phyloP scores from a whole-genome alignment of 306 rosid genomes.

The Corylus avellana region DNA sequence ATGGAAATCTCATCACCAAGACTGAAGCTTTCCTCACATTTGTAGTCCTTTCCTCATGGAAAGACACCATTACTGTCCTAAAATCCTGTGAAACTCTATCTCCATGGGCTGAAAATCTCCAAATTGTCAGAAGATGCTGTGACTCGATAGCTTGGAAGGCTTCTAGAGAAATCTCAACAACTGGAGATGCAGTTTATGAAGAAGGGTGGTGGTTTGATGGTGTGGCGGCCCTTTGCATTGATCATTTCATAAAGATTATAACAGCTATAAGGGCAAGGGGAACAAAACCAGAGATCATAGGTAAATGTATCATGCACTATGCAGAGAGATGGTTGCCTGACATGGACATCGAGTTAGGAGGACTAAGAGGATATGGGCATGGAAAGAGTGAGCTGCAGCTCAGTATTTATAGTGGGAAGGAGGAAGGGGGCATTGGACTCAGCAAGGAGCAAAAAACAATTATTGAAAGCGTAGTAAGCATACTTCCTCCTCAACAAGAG shows the following conservation, averaged over 20 bases:
- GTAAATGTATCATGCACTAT: slow-evolving; percentile 72
- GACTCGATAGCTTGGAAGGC: slow-evolving; percentile 92
- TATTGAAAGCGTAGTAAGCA: slow-evolving; percentile 74
- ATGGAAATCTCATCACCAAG: slow-evolving; percentile 80
- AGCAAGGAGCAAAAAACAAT: slow-evolving; percentile 70
- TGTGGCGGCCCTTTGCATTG: slow-evolving; percentile 54
- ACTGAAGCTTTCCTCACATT: slow-evolving; percentile 91
- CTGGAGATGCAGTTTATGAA: slow-evolving; percentile 38
- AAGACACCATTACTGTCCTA: slow-evolving; percentile 75
- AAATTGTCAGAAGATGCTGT: slow-evolving; percentile 91
- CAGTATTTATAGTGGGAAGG: slow-evolving; percentile 53
- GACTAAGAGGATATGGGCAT: slow-evolving; percentile 62
- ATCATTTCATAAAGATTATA: slow-evolving; percentile 67
- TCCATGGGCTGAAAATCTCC: slow-evolving; percentile 96
- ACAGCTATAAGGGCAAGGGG: slow-evolving; percentile 71
- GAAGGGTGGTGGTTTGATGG: slow-evolving; percentile 74
- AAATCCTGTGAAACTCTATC: slow-evolving; percentile 74
- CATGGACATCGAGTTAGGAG: slow-evolving; percentile 67
- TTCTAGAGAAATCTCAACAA: slow-evolving; percentile 46
- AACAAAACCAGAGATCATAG: slow-evolving; percentile 61
- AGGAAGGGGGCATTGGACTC: slow-evolving; percentile 46
- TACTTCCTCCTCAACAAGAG: slow-evolving; percentile 77
- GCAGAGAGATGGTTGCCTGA: slow-evolving; percentile 79
- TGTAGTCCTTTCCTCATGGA: slow-evolving; percentile 87
- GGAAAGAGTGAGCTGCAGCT: slow-evolving; percentile 64